These are phyloP conservation scores for Hemileccinum rubropunctum DNA, from an alignment of 768 basidiomycete genomes.

Conservation along the genomic window DNA sequence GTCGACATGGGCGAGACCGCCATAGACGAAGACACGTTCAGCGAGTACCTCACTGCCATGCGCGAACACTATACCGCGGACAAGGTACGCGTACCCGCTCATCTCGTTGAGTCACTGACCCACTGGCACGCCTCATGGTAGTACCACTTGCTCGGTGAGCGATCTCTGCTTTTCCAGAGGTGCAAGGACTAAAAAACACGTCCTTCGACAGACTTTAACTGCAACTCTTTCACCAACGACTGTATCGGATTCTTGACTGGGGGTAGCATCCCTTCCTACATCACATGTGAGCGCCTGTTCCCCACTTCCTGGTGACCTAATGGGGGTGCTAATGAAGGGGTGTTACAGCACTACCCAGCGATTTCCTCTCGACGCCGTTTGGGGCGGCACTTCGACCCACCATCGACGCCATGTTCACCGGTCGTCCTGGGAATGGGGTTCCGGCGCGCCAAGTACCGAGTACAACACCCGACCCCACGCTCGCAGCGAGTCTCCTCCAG, in stretches of 20 bases:
- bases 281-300: conserved; percentile 53
- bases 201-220: conserved; percentile 72
- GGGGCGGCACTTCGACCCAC: conserved; percentile 83
- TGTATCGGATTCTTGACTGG: conserved; percentile 86
- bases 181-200: background rate
- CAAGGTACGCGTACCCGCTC: conserved; percentile 51
- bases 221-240: conserved; percentile 93
- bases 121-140: conserved; percentile 31
- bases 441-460: conserved; percentile 28
- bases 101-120: background rate
- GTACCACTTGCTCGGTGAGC: conserved; percentile 82
- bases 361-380: conserved; percentile 88
- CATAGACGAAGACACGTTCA: conserved; percentile 81
- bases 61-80: conserved; percentile 83
- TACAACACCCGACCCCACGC: conserved; percentile 43
- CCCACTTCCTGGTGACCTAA: background rate
- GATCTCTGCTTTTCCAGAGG: background rate
- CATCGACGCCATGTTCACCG: conserved; percentile 85
- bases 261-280: conserved; percentile 72
- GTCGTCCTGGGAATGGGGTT: conserved; percentile 32
- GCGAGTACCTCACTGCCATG: conserved; percentile 79
- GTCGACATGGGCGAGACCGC: conserved; percentile 77
- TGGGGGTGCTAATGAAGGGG: background rate
- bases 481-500: conserved; percentile 54
- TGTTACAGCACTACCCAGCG: conserved; percentile 64